Percentiles rank a stretch among this genome's conserved stretches.
Evolutionary conservation across 257 asterid species (phyloP).

Genomic region (Osmanthus fragrans): DNA sequence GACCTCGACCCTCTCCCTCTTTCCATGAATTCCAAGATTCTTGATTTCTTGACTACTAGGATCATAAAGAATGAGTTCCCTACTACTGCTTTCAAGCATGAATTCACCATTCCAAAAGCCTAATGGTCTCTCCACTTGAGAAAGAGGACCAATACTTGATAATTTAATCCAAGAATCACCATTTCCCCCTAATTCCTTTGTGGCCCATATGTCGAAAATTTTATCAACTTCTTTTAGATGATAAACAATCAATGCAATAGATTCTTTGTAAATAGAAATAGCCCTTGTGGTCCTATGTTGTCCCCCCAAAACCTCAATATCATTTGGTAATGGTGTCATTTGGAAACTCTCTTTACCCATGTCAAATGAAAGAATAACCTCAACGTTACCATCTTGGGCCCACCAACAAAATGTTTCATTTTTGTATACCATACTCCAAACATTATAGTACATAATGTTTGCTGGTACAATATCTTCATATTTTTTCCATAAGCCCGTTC

Average conservation of each 20-base stretch:
- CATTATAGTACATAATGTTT: slow-evolving; percentile 44
- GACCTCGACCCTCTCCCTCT: slow-evolving; percentile 55
- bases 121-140: slow-evolving; percentile 51
- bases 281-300: slow-evolving; percentile 48
- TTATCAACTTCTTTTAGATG: slow-evolving; percentile 33
- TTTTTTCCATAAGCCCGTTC: slow-evolving; percentile 43
- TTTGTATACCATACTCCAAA: slow-evolving; percentile 59
- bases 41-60: slow-evolving; percentile 10
- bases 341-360: slow-evolving; percentile 36
- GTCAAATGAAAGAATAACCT: slow-evolving; percentile 51
- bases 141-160: slow-evolving; percentile 47
- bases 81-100: slow-evolving; percentile 37
- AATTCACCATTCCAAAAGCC: slow-evolving; percentile 48
- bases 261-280: slow-evolving; percentile 36
- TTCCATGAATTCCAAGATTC: slow-evolving; percentile 50
- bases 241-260: slow-evolving; percentile 52
- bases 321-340: slow-evolving; percentile 43
- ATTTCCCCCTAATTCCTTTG: slow-evolving; percentile 30
- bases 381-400: slow-evolving; percentile 47
- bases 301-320: slow-evolving; percentile 42
- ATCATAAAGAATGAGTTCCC: slow-evolving; percentile 46
- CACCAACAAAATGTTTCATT: slow-evolving; percentile 61
- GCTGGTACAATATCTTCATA: slow-evolving; percentile 37
- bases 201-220: slow-evolving; percentile 47
- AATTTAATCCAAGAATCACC: slow-evolving; percentile 35